Evolutionary conservation across 2,329 filamentous ascomycete genomes (phyloP), one percentile per base, ranked within the genome.

Genomic region (Pyrenophora graminea): DNA sequence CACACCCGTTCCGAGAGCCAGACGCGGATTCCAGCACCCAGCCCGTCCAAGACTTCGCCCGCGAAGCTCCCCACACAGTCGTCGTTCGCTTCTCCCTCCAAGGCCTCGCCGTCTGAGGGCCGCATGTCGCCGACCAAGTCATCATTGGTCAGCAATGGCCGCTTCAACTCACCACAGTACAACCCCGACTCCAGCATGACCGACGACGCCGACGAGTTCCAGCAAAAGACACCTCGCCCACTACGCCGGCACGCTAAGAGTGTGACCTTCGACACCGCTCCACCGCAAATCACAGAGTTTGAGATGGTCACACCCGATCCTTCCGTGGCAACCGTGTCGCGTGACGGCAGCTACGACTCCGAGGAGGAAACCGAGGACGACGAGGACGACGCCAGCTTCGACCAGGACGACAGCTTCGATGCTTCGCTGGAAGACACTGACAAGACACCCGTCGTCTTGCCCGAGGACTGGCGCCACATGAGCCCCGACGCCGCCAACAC

Each of bases 271-370:
- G 91, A 97, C 75, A 89, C 88, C 32, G 91, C 90, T 2, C 93
- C 93, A 18, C 94, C 94, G 19, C 90, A 96, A 70, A 83, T 99
- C 66, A 96, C 97, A 70, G 94, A 99, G 76, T 99, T 97, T 72
- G 94, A 97, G 75, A 92, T 97, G 89, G 89, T 91, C 30, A 99
- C 94, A 2, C 94, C 94, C 9, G 94, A 97, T 68, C 84, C 95
- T n/a, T 96, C 92, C 0, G 81, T 95, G 19, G 90, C 90, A 21
- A 93, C 90, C 41, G 91, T 88, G 62, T 97, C 93, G 10, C 88
- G 93, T 7, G 91, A 97, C 67, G 91, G 91, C 36, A 97, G 93
- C 76, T 97, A 90, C 71, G 92, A 97, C 56, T 93, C 90, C 0
- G 79, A 79, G 10, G 85, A 88, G 21, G 86, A 89, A n/a, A 78